A percentile compares a stretch with the other conserved stretches of the same genome.
Conservation (phyloP, 2,329 filamentous ascomycete species). For the Dothideomycetidae sp. region DNA sequence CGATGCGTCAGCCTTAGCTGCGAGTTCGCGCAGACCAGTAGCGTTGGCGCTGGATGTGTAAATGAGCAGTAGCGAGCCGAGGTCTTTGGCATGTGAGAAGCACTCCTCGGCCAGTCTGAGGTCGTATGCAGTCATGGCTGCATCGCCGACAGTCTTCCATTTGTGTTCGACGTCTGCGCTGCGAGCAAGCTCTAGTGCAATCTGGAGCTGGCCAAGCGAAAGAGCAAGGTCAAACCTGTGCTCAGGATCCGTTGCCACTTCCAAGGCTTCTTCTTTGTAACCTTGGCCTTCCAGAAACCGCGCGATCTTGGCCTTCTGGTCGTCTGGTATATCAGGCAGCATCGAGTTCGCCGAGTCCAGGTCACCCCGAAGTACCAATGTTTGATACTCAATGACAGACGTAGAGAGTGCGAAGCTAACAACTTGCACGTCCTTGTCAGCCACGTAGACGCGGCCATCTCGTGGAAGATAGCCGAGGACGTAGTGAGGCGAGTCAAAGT, state of each 20-base stretch:
- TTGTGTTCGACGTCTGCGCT: constrained; percentile 85
- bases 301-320: constrained; percentile 96
- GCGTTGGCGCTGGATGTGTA: constrained; percentile 75
- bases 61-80: constrained; percentile 75
- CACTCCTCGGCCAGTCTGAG: constrained; percentile 80
- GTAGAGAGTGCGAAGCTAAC: constrained; percentile 85
- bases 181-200: constrained; percentile 71
- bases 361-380: constrained; percentile 81
- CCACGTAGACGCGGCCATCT: constrained; percentile 87
- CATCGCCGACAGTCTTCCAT: constrained; percentile 95
- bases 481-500: constrained; percentile 94
- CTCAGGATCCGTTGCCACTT: constrained; percentile 86
- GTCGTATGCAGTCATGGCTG: constrained; percentile 76
- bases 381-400: constrained; percentile 92
- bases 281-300: constrained; percentile 95
- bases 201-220: constrained; percentile 65
- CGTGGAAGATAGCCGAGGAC: constrained; percentile 87
- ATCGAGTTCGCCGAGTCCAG: constrained; percentile 83
- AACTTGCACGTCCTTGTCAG: constrained; percentile 87
- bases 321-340: constrained; percentile 67
- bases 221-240: constrained; percentile 93
- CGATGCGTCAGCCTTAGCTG: constrained; percentile 57
- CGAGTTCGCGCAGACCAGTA: constrained; percentile 57
- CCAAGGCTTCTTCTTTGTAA: constrained; percentile 86
- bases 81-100: constrained; percentile 78